These are phyloP conservation scores for Lactarius trivialis DNA, from an alignment of 768 basidiomycete genomes.

Conservation along the genomic window DNA sequence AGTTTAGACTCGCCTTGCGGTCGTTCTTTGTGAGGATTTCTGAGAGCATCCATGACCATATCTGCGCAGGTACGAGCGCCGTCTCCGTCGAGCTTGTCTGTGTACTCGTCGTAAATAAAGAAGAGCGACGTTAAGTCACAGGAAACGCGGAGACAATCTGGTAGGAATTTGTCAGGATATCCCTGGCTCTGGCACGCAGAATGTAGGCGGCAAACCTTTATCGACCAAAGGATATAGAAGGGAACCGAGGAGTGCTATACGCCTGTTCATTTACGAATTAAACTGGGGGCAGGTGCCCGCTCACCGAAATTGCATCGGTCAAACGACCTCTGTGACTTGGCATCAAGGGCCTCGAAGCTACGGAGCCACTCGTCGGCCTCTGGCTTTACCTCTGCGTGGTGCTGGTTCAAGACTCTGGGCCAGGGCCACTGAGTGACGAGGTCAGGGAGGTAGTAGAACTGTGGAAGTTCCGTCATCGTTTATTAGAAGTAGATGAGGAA, in stretches of 20 bases:
- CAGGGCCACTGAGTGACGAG: slow-evolving; percentile 40
- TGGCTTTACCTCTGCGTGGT: slow-evolving; percentile 31
- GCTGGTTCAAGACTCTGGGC: slow-evolving; percentile 35
- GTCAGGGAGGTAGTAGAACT: slow-evolving; percentile 29
- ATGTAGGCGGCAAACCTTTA: slow-evolving; percentile 26
- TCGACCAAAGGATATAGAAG: slow-evolving; percentile 31
- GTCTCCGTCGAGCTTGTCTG: slow-evolving; percentile 34
- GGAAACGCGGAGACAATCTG: slow-evolving; percentile 28
- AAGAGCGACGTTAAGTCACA: slow-evolving; percentile 48
- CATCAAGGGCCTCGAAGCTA: slow-evolving; percentile 32
- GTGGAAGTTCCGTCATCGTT: not conserved
- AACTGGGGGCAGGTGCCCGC: no score
- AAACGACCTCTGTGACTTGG: slow-evolving; percentile 34
- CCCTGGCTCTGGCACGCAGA: not conserved
- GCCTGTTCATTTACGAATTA: not conserved
- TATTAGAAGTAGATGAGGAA: not conserved
- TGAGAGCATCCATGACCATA: slow-evolving; percentile 38
- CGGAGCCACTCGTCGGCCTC: slow-evolving; percentile 36
- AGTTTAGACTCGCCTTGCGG: slow-evolving; percentile 33
- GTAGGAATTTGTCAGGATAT: not conserved
- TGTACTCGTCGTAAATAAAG: slow-evolving; percentile 45
- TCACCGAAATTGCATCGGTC: slow-evolving; percentile 33
- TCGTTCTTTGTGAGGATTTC: slow-evolving; percentile 31
- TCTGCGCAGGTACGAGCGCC: slow-evolving; percentile 30
- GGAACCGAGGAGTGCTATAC: slow-evolving; percentile 33